Evolutionary conservation across 2,329 filamentous ascomycete genomes (phyloP).

Genomic region (Microdochium nivale): DNA sequence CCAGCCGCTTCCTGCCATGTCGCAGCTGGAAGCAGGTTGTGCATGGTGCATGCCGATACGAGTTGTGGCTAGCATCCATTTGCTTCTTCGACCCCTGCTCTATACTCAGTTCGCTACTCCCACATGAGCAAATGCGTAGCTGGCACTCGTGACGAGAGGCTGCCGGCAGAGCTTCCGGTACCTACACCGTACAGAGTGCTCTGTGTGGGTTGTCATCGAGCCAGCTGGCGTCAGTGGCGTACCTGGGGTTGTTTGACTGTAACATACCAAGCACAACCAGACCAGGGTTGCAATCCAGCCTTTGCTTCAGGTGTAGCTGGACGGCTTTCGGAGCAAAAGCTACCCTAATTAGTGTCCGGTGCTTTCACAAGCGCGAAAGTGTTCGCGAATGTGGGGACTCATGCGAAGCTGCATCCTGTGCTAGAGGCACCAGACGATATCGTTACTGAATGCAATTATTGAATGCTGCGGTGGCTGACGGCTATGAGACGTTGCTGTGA

Average conservation of each 20-base stretch:
- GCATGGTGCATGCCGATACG: background rate
- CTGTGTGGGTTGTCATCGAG: no score
- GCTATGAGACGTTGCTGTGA: no score
- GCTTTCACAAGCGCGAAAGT: no score
- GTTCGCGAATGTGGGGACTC: no score
- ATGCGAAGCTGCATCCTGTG: no score
- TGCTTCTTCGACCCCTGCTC: background rate
- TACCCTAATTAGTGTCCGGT: no score
- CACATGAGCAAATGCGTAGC: background rate
- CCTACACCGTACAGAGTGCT: background rate
- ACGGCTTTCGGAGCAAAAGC: no score
- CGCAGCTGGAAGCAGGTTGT: background rate
- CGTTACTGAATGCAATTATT: no score
- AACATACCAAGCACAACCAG: background rate
- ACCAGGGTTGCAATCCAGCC: background rate
- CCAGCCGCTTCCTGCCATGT: background rate
- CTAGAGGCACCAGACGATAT: no score
- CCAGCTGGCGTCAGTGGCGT: background rate
- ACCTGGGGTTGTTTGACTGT: background rate
- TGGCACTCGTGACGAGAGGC: background rate
- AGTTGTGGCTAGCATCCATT: background rate
- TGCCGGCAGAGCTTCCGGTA: no score
- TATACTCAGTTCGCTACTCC: background rate
- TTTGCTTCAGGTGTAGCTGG: no score
- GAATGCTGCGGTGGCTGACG: no score